Base-by-base conservation (phyloP, 805 yeast genomes). In the Debaryomyces maramus region DNA sequence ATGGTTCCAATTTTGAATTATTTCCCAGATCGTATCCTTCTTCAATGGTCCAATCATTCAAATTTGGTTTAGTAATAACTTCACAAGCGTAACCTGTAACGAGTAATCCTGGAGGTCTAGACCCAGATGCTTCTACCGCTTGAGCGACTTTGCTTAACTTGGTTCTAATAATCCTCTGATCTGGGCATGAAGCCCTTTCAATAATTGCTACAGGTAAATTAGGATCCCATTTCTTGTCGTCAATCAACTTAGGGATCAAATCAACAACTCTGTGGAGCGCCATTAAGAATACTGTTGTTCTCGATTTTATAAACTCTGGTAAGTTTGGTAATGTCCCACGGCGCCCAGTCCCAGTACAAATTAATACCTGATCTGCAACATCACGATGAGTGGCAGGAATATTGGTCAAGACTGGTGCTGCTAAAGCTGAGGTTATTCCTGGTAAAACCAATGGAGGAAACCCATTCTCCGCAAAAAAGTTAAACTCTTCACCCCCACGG, bases 291-390 rank as follows among this genome's bases (percentile, higher is more conserved):
- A 91, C 80, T 0, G 95, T 84, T 0, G 98, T 91, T 50, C 97
- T 71, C 3, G 84, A 65, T 33, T 65, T 57, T 5, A 80, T 85
- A 61, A 74, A 90, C 35, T 78, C 84, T 1, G 98, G 97, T 11
- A 87, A 64, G 35, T 71, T 70, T 1, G 96, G 97, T 35, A 87
- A 59, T 3, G 81, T 82, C 5, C 97, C 98, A 24, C 83, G 80
- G 40, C 93, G 79, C 1, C 97, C 97, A 0, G 96, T 89, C 3
- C 98, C 98, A 0, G 98, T 91, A 61, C 97, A 88, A 17, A 91
- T 81, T 40, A 91, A 73, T 4, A 91, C 88, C 64, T 91, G 97
- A 60, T 90, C 97, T 2, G 96, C 86, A 2, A 87, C 88, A 30
- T 85, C 93, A 46, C 98, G 71, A 55, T 90, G 97, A 0, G 98